Base-by-base conservation (phyloP, 1,284 basidiomycete species). In the Phellinidium pouzarii region DNA sequence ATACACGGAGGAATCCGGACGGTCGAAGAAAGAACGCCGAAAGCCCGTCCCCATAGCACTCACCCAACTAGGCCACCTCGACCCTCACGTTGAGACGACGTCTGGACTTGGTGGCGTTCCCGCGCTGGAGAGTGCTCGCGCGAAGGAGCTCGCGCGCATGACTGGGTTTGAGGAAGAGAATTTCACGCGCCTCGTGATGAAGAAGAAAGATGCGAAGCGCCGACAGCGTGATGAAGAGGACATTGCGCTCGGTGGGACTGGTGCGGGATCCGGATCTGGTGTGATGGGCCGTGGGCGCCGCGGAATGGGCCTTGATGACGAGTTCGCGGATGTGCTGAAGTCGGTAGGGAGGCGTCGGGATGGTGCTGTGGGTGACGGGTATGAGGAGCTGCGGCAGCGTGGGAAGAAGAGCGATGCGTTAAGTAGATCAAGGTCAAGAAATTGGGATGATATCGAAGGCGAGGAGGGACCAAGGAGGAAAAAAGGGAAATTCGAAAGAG, bases 161-260 rank as follows among this genome's bases (percentile, higher is more conserved):
- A 82, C 82, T 49, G 87, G 92, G 59, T 99, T 91, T 68, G 95
- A 99, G 70, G 95, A 98, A 68, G 91, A 92, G 51, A 95, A 97
- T 68, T 94, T 98, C 72, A 93, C 89, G 25, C 83, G 95, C 52
- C 67, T 98, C 52, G 79, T 95, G 56, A 87, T 94, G 78, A 90
- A 86, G 66, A 98, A 97, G 77, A 86, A 84, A 64, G 95, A 97
- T 51, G 79, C 80, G 19, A 82, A 78, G 64, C 74, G 84, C 52
- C 76, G 95, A n/a, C 71, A 71, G 52, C 76, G 84, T 57, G 95
- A 99, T 66, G 95, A 99, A 68, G 91, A 83, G 61, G 91, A 94
- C 59, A 74, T 98, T 58, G 93, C 93, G 5, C 74, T 98, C n/a
- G 95, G 96, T 46, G 80, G 79, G 9, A 65, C 61, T 12, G 78